These are phyloP conservation scores for Aspergillus candidus DNA, from an alignment of 2,329 filamentous ascomycete genomes.

Conservation along the genomic window DNA sequence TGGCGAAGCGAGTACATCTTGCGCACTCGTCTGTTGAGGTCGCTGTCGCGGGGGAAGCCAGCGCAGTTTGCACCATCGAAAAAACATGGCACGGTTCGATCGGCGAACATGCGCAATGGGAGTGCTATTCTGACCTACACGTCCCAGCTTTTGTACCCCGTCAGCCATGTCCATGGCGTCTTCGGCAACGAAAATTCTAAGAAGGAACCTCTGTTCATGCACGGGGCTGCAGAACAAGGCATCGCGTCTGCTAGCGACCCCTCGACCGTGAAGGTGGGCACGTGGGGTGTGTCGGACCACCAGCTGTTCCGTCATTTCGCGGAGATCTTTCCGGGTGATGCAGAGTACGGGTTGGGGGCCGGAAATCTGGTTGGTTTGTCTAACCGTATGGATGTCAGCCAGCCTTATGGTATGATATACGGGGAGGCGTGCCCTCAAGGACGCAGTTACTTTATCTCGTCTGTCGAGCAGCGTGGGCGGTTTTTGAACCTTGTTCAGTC, in stretches of 20 bases:
- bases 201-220: conserved; percentile 70
- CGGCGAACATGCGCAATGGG: conserved; percentile 56
- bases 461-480: conserved; percentile 67
- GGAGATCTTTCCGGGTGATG: conserved; percentile 66
- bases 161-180: conserved; percentile 72
- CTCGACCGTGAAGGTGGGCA: conserved; percentile 63
- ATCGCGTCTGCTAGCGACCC: conserved; percentile 79
- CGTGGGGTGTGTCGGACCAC: conserved; percentile 74
- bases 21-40: conserved; percentile 75
- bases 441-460: conserved; percentile 68
- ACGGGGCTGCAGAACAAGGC: conserved; percentile 73
- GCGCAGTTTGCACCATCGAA: conserved; percentile 46
- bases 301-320: conserved; percentile 70
- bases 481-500: conserved; percentile 61
- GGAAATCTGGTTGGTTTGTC: conserved; percentile 69
- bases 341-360: conserved; percentile 70
- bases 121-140: conserved; percentile 78
- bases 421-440: conserved; percentile 85
- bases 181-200: conserved; percentile 64
- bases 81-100: conserved; percentile 48
- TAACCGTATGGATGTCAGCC: conserved; percentile 87
- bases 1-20: conserved; percentile 96
- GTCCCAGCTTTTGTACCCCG: conserved; percentile 70
- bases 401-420: conserved; percentile 73
- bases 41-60: conserved; percentile 75